Conservation (phyloP, 352 stramenopile species). For the Phytophthora chlamydospora region DNA sequence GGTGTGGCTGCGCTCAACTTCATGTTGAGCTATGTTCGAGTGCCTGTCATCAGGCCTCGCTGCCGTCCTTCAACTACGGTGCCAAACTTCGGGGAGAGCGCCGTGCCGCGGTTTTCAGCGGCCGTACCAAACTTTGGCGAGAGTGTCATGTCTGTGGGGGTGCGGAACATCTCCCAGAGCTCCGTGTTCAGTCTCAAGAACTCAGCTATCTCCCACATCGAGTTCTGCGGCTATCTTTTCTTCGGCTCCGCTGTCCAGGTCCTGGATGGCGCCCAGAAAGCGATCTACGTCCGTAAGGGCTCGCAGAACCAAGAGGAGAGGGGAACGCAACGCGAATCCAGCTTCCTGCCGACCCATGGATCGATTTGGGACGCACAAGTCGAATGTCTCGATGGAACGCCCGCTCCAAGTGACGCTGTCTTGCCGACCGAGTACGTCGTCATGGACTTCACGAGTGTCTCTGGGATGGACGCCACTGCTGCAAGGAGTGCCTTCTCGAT, state of each 20-base stretch:
- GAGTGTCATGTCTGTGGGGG: slow-evolving; percentile 33
- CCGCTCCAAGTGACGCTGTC: slow-evolving; percentile 33
- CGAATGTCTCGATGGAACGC: slow-evolving; percentile 67
- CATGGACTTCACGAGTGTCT: slow-evolving; percentile 85
- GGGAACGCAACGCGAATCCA: slow-evolving; percentile 26
- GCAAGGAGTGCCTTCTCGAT: slow-evolving; percentile 79
- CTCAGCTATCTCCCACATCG: slow-evolving; percentile 67
- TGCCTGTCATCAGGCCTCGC: slow-evolving; percentile 56
- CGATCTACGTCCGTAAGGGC: slow-evolving; percentile 54
- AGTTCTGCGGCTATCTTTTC: slow-evolving; percentile 84
- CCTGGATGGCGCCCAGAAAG: slow-evolving; percentile 70
- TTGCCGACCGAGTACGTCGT: slow-evolving; percentile 74
- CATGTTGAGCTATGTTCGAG: slow-evolving; percentile 69
- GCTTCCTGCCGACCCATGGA: slow-evolving; percentile 47
- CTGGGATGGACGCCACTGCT: slow-evolving; percentile 84
- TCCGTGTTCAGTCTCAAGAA: slow-evolving; percentile 58
- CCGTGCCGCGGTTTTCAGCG: slow-evolving; percentile 59
- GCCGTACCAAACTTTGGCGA: slow-evolving; percentile 46
- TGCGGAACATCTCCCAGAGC: slow-evolving; percentile 47
- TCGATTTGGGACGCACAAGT: slow-evolving; percentile 48
- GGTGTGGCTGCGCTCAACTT: slow-evolving; percentile 85
- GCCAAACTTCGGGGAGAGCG: slow-evolving; percentile 34
- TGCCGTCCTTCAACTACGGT: slow-evolving; percentile 47
- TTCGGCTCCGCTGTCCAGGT: slow-evolving; percentile 81
- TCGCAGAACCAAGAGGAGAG: slow-evolving; percentile 16